Base-by-base conservation (phyloP, 495 filamentous ascomycete species). In the Penicillium silybi region DNA sequence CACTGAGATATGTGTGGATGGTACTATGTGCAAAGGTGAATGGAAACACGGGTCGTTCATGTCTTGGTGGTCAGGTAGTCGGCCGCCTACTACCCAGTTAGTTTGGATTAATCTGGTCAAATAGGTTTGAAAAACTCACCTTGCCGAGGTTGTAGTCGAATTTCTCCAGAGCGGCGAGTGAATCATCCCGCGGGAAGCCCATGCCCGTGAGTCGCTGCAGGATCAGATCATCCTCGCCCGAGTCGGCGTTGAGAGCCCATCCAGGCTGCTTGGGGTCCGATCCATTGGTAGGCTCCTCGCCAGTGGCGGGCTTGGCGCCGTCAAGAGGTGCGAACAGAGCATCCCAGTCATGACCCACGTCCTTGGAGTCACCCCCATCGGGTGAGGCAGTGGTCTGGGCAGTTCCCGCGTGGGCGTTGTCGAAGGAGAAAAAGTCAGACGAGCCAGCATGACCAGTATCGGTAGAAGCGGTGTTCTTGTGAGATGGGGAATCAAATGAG, bases 121-220 rank as follows among this genome's bases (percentile, higher is more conserved):
- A 25, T 23, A 4, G 16, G 41, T 39, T 34, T 34, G 38, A 43
- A 44, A 18, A 63, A 70, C 84, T 75, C 75, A 96, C 93, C 85
- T 90, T 88, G 66, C 95, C 90, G 62, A 96, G 77, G 71, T 97
- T 92, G 69, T 96, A 96, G 64, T 96, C 92, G 69, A 85, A 93
- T 68, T 90, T 92, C 76, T 97, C 93, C 64, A 98, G 70, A 29
- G 93, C 93, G 48, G 74, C 76, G 26, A 97, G 74, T n/a, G 89
- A 87, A 40, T 88, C 85, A 6, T 80, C 79, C 38, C 93, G 77
- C 22, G 85, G 76, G 68, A 93, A 98, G 3, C 93, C 93, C 91
- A 97, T 95, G 22, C 80, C 83, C 10, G 89, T 96, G 65, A 98
- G 65, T 54, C 90, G 86, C 73, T 93, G 92, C 48, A 97, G 73